Evolutionary conservation across 176 grass and related monocot species (phyloP), one percentile per base, ranked within the genome.

Genomic region (Saccharum officinarum): DNA sequence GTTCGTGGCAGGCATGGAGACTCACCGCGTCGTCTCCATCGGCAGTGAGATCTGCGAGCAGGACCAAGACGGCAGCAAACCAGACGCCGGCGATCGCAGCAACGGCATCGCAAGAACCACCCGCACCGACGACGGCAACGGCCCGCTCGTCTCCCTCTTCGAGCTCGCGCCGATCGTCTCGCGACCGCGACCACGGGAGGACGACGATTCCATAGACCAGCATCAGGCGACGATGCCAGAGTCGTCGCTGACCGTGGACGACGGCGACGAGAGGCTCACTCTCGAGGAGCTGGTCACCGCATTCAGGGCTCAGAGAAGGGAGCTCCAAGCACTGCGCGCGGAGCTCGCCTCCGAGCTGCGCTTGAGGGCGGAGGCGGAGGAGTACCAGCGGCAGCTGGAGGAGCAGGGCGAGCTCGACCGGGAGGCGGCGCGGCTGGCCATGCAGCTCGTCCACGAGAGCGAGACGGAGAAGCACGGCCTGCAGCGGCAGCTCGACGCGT

Each of bases 1-100:
- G 33, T 57, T 30, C 49, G 3, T 18, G 2, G 0, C 87, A 89
- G 87, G 77, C 65, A 22, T 74, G 30, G 84, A 86, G 22, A 50
- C 74, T 40, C 84, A 68, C 7, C 88, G 87, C 8, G 82, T 69
- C 31, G 62, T 89, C 39, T 89, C 88, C 37, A 90, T 90, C 67
- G 88, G 88, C 57, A 90, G 88, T 31, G 80, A 90, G 84, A 90
- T 90, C 63, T 86, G 88, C 80, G 88, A 90, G 84, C 88, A 79
- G 75, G 84, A 87, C 76, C 44, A 2, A 38, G 57, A 28, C 4
- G 71, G 25, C 5, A 42, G 3, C 11, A 47, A 52, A n/a, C 44
- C 77, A 1, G 3, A 36, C 17, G 40, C 39, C 74, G 16, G 41
- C 23, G 25, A 37, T 20, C 11, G 10, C 44, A 11, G n/a, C 80